phyloP scores from a whole-genome alignment of 1,284 basidiomycete species.

The Boletellus deceptivus region DNA sequence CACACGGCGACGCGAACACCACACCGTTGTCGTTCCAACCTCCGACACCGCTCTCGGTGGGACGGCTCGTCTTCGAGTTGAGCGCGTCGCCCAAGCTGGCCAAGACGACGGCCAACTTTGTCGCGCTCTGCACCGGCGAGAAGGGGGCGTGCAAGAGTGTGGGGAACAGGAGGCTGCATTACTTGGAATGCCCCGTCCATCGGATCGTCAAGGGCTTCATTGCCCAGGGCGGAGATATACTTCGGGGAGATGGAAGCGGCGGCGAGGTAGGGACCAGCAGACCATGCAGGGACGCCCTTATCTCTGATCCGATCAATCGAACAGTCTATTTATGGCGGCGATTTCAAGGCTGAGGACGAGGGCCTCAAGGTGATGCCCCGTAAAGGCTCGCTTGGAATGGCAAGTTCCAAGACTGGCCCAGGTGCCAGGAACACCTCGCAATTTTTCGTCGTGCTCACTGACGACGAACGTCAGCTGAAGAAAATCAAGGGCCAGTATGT shows the following conservation, averaged over 20 bases:
- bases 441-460: conserved; percentile 48
- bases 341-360: conserved; percentile 50
- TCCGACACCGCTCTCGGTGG: conserved; percentile 36
- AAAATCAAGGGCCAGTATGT: conserved; percentile 50
- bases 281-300: background rate
- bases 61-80: conserved; percentile 41
- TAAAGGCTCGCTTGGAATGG: conserved; percentile 48
- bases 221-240: conserved; percentile 51
- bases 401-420: conserved; percentile 41
- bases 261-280: conserved; percentile 40
- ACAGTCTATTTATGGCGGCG: conserved; percentile 48
- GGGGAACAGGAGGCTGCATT: conserved; percentile 46
- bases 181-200: conserved; percentile 43
- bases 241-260: conserved; percentile 49
- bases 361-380: conserved; percentile 39
- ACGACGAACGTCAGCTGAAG: conserved; percentile 38
- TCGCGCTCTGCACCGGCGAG: conserved; percentile 48
- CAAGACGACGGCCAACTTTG: conserved; percentile 48
- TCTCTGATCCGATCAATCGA: conserved; percentile 11
- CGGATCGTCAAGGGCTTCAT: conserved; percentile 47
- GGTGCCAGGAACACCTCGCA: conserved; percentile 47
- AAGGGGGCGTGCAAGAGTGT: conserved; percentile 46
- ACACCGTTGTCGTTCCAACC: conserved; percentile 35
- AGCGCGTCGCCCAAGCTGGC: conserved; percentile 38
- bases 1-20: too few relatives aligned